Evolutionary conservation across 208 protist genomes (phyloP), one percentile per base, ranked within the genome.

Genomic region (Leishmania mexicana): DNA sequence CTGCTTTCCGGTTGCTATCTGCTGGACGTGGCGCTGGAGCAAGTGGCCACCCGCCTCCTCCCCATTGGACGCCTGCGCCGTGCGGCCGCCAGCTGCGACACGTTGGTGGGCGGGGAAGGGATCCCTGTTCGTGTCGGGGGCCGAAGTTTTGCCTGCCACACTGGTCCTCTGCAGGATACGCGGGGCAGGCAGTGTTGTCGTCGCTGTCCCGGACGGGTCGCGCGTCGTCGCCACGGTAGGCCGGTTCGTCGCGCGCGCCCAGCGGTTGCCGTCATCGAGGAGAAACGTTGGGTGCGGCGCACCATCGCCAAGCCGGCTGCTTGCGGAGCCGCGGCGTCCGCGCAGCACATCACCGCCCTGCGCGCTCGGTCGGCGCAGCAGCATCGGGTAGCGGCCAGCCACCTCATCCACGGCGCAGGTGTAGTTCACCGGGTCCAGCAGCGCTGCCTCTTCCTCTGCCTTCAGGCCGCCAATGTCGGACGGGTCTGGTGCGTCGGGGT

Each of bases 11-110:
- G 80, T 85, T 11, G 83, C 85, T 60, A 82, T 79, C 80, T 92
- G 88, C 86, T 92, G 88, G n/a, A 87, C 85, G 80, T 92, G 88
- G 45, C 86, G 83, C 81, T 92, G 88, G 3, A 92, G 79, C 1
- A 92, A 78, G 72, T 85, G 88, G 3, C 72, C 84, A 11, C 75
- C 83, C 0, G 67, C 68, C 19, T 42, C 77, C 19, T 83, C 58
- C 13, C 28, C 47, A 31, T 24, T 24, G 70, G 42, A 53, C 35
- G 40, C 73, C 60, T 19, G 64, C 19, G 42, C 47, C 7, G 13
- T 47, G 4, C 57, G 51, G 28, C n/a, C 76, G 47, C 24, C 74
- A 24, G 31, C 67, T 45, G n/a, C 71, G 53, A n/a, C 75, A 35
- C 64, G 65, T 6, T 76, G 57, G 57, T 78, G 70, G 17, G 85